Evolutionary conservation across 2,329 filamentous ascomycete species (phyloP).

Genomic region (Pyrenophora graminea): DNA sequence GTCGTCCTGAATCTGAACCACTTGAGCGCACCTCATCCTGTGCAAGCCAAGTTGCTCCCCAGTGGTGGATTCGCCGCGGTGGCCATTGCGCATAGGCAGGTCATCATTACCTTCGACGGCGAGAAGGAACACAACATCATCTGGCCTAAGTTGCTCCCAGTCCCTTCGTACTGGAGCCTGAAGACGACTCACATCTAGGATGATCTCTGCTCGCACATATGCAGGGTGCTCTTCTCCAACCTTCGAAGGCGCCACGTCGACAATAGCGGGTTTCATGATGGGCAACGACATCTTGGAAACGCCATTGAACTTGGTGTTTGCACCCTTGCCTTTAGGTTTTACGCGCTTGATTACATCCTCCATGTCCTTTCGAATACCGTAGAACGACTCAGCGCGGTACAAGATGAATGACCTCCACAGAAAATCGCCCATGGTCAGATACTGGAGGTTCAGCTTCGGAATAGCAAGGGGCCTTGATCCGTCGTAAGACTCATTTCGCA

Average conservation of each 20-base stretch:
- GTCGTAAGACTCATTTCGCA: conserved; percentile 84
- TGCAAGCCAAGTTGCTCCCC: conserved; percentile 69
- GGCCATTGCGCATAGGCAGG: conserved; percentile 60
- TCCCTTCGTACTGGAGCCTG: conserved; percentile 76
- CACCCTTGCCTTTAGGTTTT: conserved; percentile 70
- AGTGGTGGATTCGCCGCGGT: conserved; percentile 51
- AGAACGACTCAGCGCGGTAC: conserved; percentile 89
- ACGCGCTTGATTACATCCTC: conserved; percentile 80
- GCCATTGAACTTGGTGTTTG: conserved; percentile 72
- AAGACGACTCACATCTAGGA: conserved; percentile 80
- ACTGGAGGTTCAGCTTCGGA: conserved; percentile 93
- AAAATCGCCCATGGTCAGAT: conserved; percentile 92
- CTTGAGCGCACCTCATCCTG: conserved; percentile 77
- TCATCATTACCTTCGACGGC: conserved; percentile 68
- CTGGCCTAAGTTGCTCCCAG: conserved; percentile 85
- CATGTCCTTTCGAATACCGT: conserved; percentile 88
- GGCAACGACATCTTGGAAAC: conserved; percentile 91
- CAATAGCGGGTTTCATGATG: conserved; percentile 81
- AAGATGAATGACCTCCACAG: conserved; percentile 92
- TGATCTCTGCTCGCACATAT: conserved; percentile 82
- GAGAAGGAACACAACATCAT: conserved; percentile 88
- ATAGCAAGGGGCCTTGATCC: conserved; percentile 85
- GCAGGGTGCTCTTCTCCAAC: conserved; percentile 86
- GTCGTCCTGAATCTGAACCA: conserved; percentile 85
- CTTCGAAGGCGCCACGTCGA: conserved; percentile 80